Evolutionary conservation across 2,329 filamentous ascomycete species (phyloP).

Genomic region (Pseudonectria foliicola): DNA sequence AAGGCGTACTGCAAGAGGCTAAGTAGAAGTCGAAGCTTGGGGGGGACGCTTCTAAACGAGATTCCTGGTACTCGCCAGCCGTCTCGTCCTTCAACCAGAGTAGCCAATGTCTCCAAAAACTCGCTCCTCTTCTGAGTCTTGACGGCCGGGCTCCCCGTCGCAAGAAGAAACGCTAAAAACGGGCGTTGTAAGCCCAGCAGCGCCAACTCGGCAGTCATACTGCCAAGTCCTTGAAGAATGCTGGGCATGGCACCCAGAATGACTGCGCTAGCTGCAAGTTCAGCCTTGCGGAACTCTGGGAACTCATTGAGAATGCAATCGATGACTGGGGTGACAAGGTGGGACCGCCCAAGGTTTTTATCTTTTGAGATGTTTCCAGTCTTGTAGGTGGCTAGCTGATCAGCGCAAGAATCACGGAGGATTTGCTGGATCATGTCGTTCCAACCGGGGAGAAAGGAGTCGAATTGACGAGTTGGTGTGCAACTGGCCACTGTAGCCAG

Average conservation of each 20-base stretch:
- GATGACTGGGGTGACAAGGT: background rate
- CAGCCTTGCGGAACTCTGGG: background rate
- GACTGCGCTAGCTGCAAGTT: background rate
- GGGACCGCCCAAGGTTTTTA: background rate
- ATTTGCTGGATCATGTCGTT: background rate
- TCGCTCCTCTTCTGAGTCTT: background rate
- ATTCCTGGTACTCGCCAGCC: too few relatives aligned
- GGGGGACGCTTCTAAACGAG: too few relatives aligned
- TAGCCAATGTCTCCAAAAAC: background rate
- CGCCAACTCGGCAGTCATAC: background rate
- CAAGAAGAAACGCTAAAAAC: background rate
- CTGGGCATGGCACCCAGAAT: background rate
- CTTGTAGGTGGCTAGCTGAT: background rate
- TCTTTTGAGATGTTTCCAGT: background rate
- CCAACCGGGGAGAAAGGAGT: background rate
- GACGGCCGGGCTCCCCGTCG: background rate
- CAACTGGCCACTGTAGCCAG: background rate
- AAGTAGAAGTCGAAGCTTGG: constrained; percentile 1
- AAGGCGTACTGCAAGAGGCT: constrained; percentile 14
- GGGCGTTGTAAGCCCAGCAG: background rate
- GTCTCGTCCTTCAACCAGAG: background rate
- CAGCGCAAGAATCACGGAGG: background rate
- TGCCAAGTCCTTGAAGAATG: background rate
- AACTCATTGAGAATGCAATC: background rate
- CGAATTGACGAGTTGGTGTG: background rate